A percentile compares a stretch with the other conserved stretches of the same genome.
These are phyloP conservation scores for Magnusiomyces suaveolens DNA, from an alignment of 1,139 yeast genomes.

Conservation along the genomic window DNA sequence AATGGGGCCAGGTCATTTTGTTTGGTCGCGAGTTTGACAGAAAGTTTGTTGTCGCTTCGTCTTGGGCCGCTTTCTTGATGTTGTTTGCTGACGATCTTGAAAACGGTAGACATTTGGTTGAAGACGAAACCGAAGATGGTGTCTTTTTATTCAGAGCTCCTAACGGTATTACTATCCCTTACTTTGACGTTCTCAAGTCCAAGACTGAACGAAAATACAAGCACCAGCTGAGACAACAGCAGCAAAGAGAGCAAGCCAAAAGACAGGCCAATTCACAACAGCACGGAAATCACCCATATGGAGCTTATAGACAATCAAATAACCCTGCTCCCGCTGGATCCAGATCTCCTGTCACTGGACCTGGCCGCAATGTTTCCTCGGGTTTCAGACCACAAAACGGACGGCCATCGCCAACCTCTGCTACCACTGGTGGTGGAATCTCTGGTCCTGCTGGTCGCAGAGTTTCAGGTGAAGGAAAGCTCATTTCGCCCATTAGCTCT, in stretches of 20 bases:
- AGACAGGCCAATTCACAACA: neutral
- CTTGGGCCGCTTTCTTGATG: conserved; percentile 77
- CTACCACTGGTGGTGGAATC: neutral
- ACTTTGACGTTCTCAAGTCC: conserved; percentile 53
- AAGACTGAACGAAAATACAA: conserved; percentile 32
- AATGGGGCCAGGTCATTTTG: conserved; percentile 73
- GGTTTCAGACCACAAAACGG: conserved; percentile 5
- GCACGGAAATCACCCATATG: conserved; percentile 4
- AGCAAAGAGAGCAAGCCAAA: conserved; percentile 1
- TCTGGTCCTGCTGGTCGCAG: neutral
- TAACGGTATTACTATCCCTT: conserved; percentile 39
- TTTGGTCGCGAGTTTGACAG: conserved; percentile 88
- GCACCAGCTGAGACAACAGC: conserved; percentile 7
- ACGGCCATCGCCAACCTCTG: neutral
- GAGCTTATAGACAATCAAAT: conserved; percentile 1
- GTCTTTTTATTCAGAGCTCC: conserved; percentile 58
- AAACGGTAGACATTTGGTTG: conserved; percentile 60
- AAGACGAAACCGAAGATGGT: conserved; percentile 51
- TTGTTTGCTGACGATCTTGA: conserved; percentile 79
- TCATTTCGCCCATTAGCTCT: conserved; percentile 14
- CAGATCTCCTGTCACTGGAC: conserved; percentile 1
- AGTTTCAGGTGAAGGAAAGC: neutral
- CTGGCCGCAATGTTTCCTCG: conserved; percentile 14
- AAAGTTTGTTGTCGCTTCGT: conserved; percentile 66
- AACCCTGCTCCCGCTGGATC: conserved; percentile 5